These are phyloP conservation scores for Botrytis porri DNA, from an alignment of 2,329 filamentous ascomycete genomes.

Conservation along the genomic window DNA sequence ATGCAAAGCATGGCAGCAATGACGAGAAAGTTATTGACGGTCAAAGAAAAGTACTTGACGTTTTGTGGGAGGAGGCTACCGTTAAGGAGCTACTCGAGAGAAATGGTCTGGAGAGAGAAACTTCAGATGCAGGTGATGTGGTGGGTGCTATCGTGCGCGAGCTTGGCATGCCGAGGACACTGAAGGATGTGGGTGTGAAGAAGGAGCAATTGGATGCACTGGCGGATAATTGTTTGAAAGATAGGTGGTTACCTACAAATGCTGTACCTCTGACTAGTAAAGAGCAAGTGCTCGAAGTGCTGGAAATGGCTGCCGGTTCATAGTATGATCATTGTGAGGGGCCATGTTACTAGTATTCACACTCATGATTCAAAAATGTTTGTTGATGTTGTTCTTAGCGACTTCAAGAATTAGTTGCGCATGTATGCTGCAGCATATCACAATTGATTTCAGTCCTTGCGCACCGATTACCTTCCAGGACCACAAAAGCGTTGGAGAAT, in stretches of 20 bases:
- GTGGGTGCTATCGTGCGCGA: slow-evolving; percentile 50
- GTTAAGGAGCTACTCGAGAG: slow-evolving; percentile 24
- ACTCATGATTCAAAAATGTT: background rate
- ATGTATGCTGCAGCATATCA: background rate
- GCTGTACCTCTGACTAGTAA: slow-evolving; percentile 48
- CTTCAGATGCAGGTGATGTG: slow-evolving; percentile 49
- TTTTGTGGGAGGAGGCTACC: slow-evolving; percentile 29
- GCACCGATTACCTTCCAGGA: background rate
- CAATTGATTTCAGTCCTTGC: background rate
- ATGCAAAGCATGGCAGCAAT: slow-evolving; percentile 34
- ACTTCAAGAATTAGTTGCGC: background rate
- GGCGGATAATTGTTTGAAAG: slow-evolving; percentile 49
- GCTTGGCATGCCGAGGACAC: slow-evolving; percentile 52
- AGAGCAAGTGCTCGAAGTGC: slow-evolving; percentile 50
- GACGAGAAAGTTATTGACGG: slow-evolving; percentile 23
- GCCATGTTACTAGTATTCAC: background rate
- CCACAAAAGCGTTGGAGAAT: background rate
- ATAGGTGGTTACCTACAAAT: slow-evolving; percentile 51
- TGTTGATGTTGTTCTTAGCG: background rate
- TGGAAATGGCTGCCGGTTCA: slow-evolving; percentile 33
- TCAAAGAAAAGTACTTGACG: slow-evolving; percentile 29
- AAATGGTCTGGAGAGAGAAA: slow-evolving; percentile 26
- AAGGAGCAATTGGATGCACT: slow-evolving; percentile 48
- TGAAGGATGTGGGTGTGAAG: slow-evolving; percentile 51
- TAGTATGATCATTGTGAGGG: background rate